These are phyloP conservation scores for Astrephomene gubernaculifera DNA, from an alignment of 139 green algal species.

Conservation along the genomic window DNA sequence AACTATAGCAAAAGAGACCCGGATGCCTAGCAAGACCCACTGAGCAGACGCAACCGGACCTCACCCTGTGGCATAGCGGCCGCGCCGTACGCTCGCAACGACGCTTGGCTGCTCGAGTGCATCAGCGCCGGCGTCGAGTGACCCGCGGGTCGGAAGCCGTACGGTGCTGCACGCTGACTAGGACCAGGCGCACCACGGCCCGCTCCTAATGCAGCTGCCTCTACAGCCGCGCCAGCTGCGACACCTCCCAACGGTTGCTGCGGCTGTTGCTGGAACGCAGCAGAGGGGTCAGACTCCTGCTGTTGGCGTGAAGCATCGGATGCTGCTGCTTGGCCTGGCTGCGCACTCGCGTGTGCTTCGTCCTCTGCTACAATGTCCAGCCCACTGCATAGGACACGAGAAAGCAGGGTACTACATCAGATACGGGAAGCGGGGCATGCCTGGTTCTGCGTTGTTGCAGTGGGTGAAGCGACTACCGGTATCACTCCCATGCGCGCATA, in stretches of 20 bases:
- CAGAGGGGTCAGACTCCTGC: too few relatives aligned
- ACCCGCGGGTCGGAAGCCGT: slow-evolving; percentile 7
- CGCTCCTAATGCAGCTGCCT: not conserved
- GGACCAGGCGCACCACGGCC: not conserved
- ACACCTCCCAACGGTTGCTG: too few relatives aligned
- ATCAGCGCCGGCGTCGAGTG: not conserved
- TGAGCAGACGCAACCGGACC: not conserved
- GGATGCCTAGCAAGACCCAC: too few relatives aligned
- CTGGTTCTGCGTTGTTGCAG: too few relatives aligned
- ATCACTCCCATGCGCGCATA: too few relatives aligned
- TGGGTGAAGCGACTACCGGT: too few relatives aligned
- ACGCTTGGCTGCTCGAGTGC: not conserved
- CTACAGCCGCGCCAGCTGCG: not conserved
- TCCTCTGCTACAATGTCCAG: slow-evolving; percentile 6
- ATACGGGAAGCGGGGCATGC: too few relatives aligned
- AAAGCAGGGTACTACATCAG: too few relatives aligned
- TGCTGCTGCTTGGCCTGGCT: not conserved
- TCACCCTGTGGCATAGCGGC: not conserved
- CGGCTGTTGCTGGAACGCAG: not conserved
- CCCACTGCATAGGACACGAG: slow-evolving; percentile 3
- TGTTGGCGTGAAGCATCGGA: too few relatives aligned
- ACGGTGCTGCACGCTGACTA: not conserved
- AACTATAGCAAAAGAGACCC: too few relatives aligned
- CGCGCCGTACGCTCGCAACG: not conserved
- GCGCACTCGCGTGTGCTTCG: not conserved